Base-by-base conservation (phyloP, 2,329 filamentous ascomycete species). In the Aureobasidium sp. region DNA sequence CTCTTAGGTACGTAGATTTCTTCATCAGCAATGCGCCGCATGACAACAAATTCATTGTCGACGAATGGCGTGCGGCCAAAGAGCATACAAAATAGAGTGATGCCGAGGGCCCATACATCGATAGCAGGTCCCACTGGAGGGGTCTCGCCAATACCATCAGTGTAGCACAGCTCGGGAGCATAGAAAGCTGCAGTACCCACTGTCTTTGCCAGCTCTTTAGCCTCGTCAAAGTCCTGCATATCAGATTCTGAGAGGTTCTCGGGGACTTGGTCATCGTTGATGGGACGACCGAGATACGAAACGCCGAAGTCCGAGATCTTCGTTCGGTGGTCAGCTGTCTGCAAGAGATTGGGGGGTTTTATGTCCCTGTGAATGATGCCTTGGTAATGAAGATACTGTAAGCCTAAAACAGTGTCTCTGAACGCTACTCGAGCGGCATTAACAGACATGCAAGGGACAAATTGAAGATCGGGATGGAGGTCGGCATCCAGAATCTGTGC, bases 241-340 rank as follows among this genome's bases (percentile, higher is more conserved):
- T 97, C 92, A 0, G 87, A 90, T 71, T 95, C 90, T 4, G 88
- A 88, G 79, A 86, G 63, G 77, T 86, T 75, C 62, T 91, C 88
- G 63, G 90, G 70, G 55, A 72, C 87, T 41, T 86, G 83, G 68
- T 95, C 90, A 50, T 96, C 90, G 42, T 90, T 83, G 62, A 92
- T 89, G 1, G 91, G 91, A 55, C 91, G 86, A 32, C 94, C 94
- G 65, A 99, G 90, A 74, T 97, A 99, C 1, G 94, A 99, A 1
- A 99, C 94, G 36, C 94, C 94, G 77, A 99, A 99, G 71, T 99
- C 94, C 5, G 94, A 97, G 64, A 99, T 99, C 79, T 99, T 99
- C 70, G 97, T 90, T 15, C 88, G 86, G 67, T 92, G 86, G 65
- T 91, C 88, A 68, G 79, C 86, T 55, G 91, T 95, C 79, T 93